Percentiles rank a stretch among this genome's conserved stretches.
These are phyloP conservation scores for Conringia planisiliqua DNA, from an alignment of 345 rosid species.

Conservation along the genomic window DNA sequence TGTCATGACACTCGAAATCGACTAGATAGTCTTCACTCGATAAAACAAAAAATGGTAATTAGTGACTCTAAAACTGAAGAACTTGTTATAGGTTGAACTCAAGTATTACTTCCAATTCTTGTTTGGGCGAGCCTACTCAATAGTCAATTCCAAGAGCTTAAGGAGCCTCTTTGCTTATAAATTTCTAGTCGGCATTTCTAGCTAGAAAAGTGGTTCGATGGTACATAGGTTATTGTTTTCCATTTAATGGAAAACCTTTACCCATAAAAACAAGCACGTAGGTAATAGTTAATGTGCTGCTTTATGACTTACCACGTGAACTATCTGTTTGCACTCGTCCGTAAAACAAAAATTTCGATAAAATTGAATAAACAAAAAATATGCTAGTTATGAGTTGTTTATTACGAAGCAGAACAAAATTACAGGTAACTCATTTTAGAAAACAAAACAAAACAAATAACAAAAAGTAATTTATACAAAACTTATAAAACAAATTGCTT, in stretches of 20 bases:
- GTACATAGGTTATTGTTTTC: not conserved
- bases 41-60: too few species aligned
- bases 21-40: not conserved
- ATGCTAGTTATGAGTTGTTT: not conserved
- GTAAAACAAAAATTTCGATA: not conserved
- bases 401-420: not conserved
- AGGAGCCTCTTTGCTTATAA: not conserved
- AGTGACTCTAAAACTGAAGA: not conserved
- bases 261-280: conserved; percentile 1
- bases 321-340: not conserved
- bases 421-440: not conserved
- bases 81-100: not conserved
- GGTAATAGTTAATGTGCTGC: not conserved
- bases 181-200: not conserved
- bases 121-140: not conserved
- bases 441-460: not conserved
- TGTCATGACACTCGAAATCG: not conserved
- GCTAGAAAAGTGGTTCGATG: not conserved
- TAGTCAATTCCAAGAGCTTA: not conserved
- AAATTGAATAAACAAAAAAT: not conserved
- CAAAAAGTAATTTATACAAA: not conserved
- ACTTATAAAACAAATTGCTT: not conserved
- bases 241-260: not conserved
- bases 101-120: not conserved
- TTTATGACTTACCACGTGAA: not conserved